Percentiles rank a stretch among this genome's conserved stretches.
These are phyloP conservation scores for Silene latifolia DNA, from an alignment of 148 eudicot species.

Conservation along the genomic window DNA sequence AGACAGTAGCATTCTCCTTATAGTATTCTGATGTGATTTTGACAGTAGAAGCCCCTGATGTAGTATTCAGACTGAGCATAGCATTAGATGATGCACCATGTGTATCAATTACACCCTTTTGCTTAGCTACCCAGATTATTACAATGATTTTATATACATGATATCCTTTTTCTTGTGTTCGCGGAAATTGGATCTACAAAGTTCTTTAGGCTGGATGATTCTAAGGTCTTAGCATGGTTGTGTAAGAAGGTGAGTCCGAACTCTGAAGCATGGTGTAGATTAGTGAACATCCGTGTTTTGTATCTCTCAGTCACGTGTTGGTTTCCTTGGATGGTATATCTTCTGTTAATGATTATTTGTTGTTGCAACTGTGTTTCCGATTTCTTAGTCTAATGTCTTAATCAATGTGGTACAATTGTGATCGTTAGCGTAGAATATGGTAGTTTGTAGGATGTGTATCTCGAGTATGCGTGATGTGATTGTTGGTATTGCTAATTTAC, in stretches of 20 bases:
- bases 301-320: neutral
- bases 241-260: too few relatives aligned
- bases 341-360: neutral
- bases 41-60: too few relatives aligned
- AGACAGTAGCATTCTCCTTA: too few relatives aligned
- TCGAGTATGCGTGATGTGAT: neutral
- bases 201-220: conserved; percentile 87
- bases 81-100: too few relatives aligned
- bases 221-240: too few relatives aligned
- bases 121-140: neutral
- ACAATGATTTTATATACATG: neutral
- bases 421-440: neutral
- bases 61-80: too few relatives aligned
- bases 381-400: neutral
- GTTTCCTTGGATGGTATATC: conserved; percentile 22
- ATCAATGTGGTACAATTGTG: neutral
- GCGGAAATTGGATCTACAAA: conserved; percentile 82
- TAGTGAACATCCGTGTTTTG: too few relatives aligned
- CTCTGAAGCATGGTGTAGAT: too few relatives aligned
- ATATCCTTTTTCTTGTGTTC: neutral
- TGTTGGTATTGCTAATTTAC: neutral
- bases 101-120: neutral
- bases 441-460: too few relatives aligned
- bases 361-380: too few relatives aligned
- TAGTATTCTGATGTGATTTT: too few relatives aligned